Base-by-base conservation (phyloP, 1,284 basidiomycete species). In the Apiotrichum veenhuisii region DNA sequence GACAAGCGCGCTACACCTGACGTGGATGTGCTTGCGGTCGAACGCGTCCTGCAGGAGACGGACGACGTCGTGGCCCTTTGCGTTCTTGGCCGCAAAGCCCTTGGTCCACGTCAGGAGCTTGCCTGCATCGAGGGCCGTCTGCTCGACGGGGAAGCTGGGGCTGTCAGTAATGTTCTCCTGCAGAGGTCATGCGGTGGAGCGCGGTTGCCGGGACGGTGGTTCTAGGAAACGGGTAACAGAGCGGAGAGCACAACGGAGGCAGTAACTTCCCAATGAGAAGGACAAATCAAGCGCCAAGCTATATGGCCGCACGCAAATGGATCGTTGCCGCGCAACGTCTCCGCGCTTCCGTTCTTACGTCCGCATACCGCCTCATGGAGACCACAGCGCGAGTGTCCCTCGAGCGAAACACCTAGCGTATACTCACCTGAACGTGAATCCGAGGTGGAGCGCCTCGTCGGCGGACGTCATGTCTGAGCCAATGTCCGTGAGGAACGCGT, bases 81-180 rank as follows among this genome's bases (percentile, higher is more conserved):
- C 94, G 71, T 93, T 89, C 74, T 86, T 91, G 18, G 91, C 91
- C 20, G 87, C 79, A 75, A 96, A 97, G 5, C 93, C 92, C 77
- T 97, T 97, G n/a, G 93, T 96, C 93, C 94, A 97, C 2, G 89
- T 93, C 45, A 97, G 80, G 57, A 98, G 86, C 59, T 86, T 90
- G 2, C 96, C 95, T 30, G 85, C 84, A 70, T 88, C 87, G 36
- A 98, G 82, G 1, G 95, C 93, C 0, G 91, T 92, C 74, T 98
- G 96, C 70, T 97, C 91, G 46, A 98, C 96, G 3, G 95, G 96
- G 80, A 97, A 97, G 46, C 89, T 79, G 55, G 36, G 30, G 12
- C 12, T 30, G 30, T 12, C 30, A 30, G 30, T 30, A 12, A 30
- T 30, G 30, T 30, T n/a, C n/a, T n/a, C n/a, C n/a, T n/a, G n/a